Evolutionary conservation across 257 asterid species (phyloP).

Genomic region (Solanum lignicaule): DNA sequence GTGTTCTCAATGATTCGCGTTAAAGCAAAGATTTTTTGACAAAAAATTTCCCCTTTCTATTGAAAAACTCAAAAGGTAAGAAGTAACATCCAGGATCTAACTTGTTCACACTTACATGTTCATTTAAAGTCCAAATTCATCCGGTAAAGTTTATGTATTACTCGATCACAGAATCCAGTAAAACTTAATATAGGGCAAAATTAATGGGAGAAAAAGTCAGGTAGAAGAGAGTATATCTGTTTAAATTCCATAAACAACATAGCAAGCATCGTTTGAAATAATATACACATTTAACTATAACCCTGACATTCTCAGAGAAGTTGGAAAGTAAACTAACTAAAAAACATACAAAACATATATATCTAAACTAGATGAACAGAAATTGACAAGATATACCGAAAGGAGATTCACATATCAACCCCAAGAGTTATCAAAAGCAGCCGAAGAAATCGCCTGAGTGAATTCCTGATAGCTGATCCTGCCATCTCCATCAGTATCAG

Average conservation of each 20-base stretch:
- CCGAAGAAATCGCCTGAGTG: slow-evolving; percentile 77
- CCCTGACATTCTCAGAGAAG: not conserved
- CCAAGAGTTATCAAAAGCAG: slow-evolving; percentile 91
- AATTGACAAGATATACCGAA: slow-evolving; percentile 1
- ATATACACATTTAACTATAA: not conserved
- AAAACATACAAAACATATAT: not conserved
- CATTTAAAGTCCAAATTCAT: not conserved
- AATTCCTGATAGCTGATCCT: slow-evolving; percentile 76
- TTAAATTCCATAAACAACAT: not conserved
- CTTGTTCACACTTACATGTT: not conserved
- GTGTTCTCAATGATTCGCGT: not conserved
- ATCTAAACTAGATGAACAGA: not conserved
- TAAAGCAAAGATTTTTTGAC: not conserved
- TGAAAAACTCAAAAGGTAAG: not conserved
- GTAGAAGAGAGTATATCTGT: not conserved
- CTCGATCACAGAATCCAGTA: not conserved
- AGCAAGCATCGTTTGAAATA: not conserved
- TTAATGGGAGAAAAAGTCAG: not conserved
- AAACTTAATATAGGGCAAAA: not conserved
- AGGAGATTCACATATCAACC: slow-evolving; percentile 12
- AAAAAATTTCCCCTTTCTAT: not conserved
- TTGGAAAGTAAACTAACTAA: not conserved
- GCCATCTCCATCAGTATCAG: slow-evolving; percentile 88
- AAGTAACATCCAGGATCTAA: not conserved
- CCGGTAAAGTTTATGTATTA: not conserved